Conservation (phyloP, 768 basidiomycete species). For the Tulasnella sp. region DNA sequence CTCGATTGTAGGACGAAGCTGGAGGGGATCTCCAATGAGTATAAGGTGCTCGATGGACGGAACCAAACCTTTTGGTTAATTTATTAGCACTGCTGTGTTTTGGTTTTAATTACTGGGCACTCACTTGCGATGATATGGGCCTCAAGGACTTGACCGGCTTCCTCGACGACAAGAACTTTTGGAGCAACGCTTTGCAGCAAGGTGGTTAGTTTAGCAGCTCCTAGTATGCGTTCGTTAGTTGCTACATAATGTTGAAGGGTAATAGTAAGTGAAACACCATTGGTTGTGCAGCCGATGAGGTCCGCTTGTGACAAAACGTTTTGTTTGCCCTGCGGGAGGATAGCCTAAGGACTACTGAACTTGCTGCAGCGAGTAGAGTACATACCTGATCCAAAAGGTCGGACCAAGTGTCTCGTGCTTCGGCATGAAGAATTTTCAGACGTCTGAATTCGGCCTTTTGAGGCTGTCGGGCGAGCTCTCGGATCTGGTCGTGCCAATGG, state of each 20-base stretch:
- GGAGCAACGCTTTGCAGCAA: conserved; percentile 59
- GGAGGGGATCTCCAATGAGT: conserved; percentile 74
- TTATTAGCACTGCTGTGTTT: too few relatives aligned
- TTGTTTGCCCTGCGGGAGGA: conserved; percentile 47
- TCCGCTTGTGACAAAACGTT: conserved; percentile 52
- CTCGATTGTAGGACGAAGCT: conserved; percentile 64
- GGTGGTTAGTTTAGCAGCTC: conserved; percentile 62
- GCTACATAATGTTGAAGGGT: neutral
- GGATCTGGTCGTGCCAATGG: conserved; percentile 48
- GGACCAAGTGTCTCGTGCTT: conserved; percentile 39
- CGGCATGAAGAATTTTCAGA: conserved; percentile 42
- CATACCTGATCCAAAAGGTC: conserved; percentile 49
- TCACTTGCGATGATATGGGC: conserved; percentile 50
- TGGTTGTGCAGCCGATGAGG: conserved; percentile 74
- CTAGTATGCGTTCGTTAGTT: conserved; percentile 35
- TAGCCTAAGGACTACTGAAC: neutral
- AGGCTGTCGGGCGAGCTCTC: conserved; percentile 35
- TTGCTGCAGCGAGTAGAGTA: neutral
- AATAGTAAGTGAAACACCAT: conserved; percentile 42
- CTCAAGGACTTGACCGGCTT: conserved; percentile 36
- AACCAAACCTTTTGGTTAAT: conserved; percentile 44
- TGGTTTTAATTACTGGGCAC: neutral
- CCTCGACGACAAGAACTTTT: conserved; percentile 65
- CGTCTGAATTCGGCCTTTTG: conserved; percentile 44
- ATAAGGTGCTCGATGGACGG: conserved; percentile 66